Evolutionary conservation across 2,329 filamentous ascomycete species (phyloP).

Genomic region (Sporothrix mexicana): DNA sequence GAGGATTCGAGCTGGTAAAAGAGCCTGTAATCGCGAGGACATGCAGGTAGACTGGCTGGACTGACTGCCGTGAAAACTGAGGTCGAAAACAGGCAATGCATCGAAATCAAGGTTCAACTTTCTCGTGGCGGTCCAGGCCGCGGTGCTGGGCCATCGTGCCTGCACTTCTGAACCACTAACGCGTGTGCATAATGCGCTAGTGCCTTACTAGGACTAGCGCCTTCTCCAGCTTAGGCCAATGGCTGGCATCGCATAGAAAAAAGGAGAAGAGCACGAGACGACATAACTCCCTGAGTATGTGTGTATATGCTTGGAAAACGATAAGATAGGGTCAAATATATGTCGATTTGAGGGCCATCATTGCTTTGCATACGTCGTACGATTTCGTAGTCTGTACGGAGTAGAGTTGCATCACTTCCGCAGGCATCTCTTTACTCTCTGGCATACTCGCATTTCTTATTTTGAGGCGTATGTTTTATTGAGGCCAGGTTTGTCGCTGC

Average conservation of each 20-base stretch:
- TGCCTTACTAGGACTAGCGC: not conserved
- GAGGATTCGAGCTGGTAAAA: not conserved
- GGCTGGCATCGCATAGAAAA: not conserved
- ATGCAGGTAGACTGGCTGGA: not conserved
- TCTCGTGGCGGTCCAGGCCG: slow-evolving; percentile 31
- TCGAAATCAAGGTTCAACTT: not conserved
- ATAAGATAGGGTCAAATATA: not conserved
- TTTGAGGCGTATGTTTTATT: too few species aligned
- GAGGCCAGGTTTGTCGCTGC: not conserved
- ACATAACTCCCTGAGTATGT: not conserved
- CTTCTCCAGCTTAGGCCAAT: not conserved
- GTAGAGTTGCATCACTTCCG: too few species aligned
- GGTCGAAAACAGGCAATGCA: not conserved
- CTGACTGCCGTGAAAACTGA: not conserved
- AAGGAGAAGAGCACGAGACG: slow-evolving; percentile 5
- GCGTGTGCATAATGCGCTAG: slow-evolving; percentile 5
- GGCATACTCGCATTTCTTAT: too few species aligned
- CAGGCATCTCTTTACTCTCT: too few species aligned
- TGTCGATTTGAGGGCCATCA: not conserved
- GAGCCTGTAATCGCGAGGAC: not conserved
- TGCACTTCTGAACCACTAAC: slow-evolving; percentile 28
- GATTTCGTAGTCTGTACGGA: too few species aligned
- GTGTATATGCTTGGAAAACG: not conserved
- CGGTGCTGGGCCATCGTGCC: slow-evolving; percentile 19
- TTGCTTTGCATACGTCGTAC: not conserved